Evolutionary conservation across 345 rosid species (phyloP).

Genomic region (Hibiscus trionum): DNA sequence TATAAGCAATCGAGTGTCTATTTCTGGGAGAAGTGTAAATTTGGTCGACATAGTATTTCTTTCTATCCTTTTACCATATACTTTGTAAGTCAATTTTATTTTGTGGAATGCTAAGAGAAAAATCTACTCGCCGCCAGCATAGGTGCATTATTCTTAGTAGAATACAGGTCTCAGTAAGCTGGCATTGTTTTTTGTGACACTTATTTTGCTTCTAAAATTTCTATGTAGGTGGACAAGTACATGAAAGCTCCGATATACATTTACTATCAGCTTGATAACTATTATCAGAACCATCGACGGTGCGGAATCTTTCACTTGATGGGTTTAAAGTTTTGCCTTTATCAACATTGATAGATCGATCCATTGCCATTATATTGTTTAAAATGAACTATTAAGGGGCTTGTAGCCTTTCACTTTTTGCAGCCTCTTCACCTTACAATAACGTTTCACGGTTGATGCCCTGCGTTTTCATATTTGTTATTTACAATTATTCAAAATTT

Average conservation of each 20-base stretch:
- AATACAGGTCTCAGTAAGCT: neutral
- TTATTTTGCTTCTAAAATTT: slow-evolving; percentile 3
- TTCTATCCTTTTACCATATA: neutral
- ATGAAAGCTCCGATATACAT: slow-evolving; percentile 81
- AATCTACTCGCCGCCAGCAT: neutral
- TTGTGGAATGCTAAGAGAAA: neutral
- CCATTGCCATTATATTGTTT: neutral
- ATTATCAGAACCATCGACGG: slow-evolving; percentile 80
- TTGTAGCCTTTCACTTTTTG: neutral
- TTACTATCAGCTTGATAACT: slow-evolving; percentile 83
- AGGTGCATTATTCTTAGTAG: slow-evolving; percentile 3
- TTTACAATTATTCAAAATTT: neutral
- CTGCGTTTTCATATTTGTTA: neutral
- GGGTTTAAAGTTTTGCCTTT: neutral
- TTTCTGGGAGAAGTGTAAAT: neutral
- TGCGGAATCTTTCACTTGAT: slow-evolving; percentile 23
- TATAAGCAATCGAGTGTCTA: neutral
- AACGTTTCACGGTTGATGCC: too few relatives aligned
- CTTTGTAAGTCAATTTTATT: neutral
- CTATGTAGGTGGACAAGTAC: slow-evolving; percentile 50
- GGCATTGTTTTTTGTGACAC: neutral
- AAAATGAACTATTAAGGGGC: neutral
- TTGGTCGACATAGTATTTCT: neutral
- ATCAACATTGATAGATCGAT: neutral
- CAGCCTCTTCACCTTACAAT: neutral